Conservation (phyloP, 371 early-diverging fungal genomes). For the Rhizomucor miehei region DNA sequence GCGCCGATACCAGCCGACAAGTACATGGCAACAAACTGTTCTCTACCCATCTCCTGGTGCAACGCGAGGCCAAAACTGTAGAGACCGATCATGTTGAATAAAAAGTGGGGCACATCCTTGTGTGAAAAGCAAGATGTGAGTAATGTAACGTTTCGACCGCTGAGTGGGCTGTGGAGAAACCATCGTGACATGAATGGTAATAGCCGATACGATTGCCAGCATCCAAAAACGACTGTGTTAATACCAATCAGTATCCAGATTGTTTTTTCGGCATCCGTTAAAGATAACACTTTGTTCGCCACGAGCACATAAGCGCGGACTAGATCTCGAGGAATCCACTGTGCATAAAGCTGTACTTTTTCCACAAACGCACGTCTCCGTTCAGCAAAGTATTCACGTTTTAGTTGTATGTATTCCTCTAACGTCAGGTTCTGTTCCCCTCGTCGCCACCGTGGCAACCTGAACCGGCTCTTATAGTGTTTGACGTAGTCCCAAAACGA, state of each 20-base stretch:
- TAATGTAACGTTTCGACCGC: slow-evolving; percentile 59
- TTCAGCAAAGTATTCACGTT: slow-evolving; percentile 10
- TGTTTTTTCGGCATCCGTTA: slow-evolving; percentile 52
- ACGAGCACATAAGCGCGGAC: slow-evolving; percentile 42
- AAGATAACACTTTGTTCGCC: slow-evolving; percentile 34
- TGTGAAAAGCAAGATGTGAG: slow-evolving; percentile 71
- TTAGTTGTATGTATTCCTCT: slow-evolving; percentile 5
- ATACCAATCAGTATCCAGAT: slow-evolving; percentile 61
- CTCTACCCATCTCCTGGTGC: slow-evolving; percentile 47
- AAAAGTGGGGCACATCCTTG: slow-evolving; percentile 58
- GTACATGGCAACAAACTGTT: slow-evolving; percentile 81
- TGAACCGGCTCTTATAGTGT: background rate
- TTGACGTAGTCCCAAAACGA: slow-evolving; percentile 4
- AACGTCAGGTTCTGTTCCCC: slow-evolving; percentile 8
- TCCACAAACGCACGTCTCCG: slow-evolving; percentile 15
- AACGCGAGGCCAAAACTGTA: slow-evolving; percentile 57
- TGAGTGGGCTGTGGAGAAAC: slow-evolving; percentile 67
- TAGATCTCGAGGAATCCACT: slow-evolving; percentile 39
- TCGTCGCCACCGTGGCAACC: slow-evolving; percentile 1
- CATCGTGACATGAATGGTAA: slow-evolving; percentile 63
- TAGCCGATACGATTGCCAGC: slow-evolving; percentile 66
- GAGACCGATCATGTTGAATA: slow-evolving; percentile 68
- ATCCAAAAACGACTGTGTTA: slow-evolving; percentile 66
- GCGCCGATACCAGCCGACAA: slow-evolving; percentile 62
- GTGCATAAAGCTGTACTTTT: slow-evolving; percentile 11